Evolutionary conservation across 1,139 yeast species (phyloP).

Genomic region (Zygosaccharomyces sapae): DNA sequence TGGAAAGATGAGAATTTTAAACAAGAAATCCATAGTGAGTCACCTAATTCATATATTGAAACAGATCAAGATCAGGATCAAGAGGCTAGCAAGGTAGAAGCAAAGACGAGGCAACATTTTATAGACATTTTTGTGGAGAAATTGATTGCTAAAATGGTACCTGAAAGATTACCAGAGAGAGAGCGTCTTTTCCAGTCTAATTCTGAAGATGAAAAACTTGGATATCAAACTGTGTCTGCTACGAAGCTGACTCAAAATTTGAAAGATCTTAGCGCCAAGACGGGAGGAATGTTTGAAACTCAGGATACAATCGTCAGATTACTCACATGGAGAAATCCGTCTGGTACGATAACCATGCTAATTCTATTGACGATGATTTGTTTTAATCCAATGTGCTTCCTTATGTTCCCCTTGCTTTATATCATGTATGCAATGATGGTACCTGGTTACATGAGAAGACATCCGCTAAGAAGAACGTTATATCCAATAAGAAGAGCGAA

Average conservation of each 20-base stretch:
- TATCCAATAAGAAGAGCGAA: slow-evolving; percentile 45
- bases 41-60: slow-evolving; percentile 8
- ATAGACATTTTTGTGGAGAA: slow-evolving; percentile 55
- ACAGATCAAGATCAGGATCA: slow-evolving; percentile 8
- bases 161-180: slow-evolving; percentile 46
- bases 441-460: slow-evolving; percentile 68
- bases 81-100: slow-evolving; percentile 9
- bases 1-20: slow-evolving; percentile 28
- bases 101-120: slow-evolving; percentile 43
- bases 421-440: slow-evolving; percentile 57
- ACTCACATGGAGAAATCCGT: slow-evolving; percentile 60
- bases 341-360: slow-evolving; percentile 51
- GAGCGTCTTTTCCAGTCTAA: slow-evolving; percentile 36
- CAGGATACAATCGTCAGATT: slow-evolving; percentile 56
- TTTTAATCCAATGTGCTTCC: slow-evolving; percentile 64
- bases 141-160: slow-evolving; percentile 46
- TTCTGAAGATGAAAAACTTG: slow-evolving; percentile 42
- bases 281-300: slow-evolving; percentile 51
- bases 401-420: slow-evolving; percentile 59
- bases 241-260: slow-evolving; percentile 48
- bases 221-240: slow-evolving; percentile 49
- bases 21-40: slow-evolving; percentile 18
- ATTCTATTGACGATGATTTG: slow-evolving; percentile 56
- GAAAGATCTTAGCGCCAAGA: slow-evolving; percentile 48
- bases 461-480: slow-evolving; percentile 53